These are phyloP conservation scores for Daucus carota DNA, from an alignment of 129 eudicot genomes.

Conservation along the genomic window DH1_v3.0 NC_030386.2:19125001-19125500, in stretches of 20 bases:
- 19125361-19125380: slow-evolving; percentile 15
- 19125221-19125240: neutral
- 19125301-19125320: neutral
- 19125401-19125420: slow-evolving; percentile 17
- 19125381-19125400: slow-evolving; percentile 16
- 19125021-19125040: neutral
- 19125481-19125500: no score
- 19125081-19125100: neutral
- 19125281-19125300: neutral
- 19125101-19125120: neutral
- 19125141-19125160: neutral
- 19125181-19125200: neutral
- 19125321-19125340: neutral
- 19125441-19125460: no score
- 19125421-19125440: slow-evolving; percentile 9
- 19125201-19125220: neutral
- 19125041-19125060: neutral
- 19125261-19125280: neutral
- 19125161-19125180: neutral
- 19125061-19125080: neutral
- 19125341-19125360: neutral
- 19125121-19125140: slow-evolving; percentile 1
- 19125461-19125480: no score
- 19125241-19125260: neutral
- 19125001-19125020: neutral